phyloP scores from a whole-genome alignment of 2,329 filamentous ascomycete species.

The Plenodomus lindquistii region DNA sequence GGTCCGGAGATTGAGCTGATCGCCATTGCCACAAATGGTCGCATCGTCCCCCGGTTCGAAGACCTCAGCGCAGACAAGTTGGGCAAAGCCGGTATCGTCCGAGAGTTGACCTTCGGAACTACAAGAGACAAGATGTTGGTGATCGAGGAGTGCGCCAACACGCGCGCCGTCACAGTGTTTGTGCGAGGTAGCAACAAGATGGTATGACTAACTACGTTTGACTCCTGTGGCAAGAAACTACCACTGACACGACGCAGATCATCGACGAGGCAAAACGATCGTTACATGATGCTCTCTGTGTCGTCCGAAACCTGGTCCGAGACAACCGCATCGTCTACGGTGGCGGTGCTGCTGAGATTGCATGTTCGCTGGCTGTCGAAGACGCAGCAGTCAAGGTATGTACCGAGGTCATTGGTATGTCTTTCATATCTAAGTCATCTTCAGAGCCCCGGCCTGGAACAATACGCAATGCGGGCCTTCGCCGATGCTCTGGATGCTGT shows the following conservation, averaged over 20 bases:
- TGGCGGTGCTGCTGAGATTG: constrained; percentile 94
- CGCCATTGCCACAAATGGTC: constrained; percentile 95
- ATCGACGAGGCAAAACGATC: constrained; percentile 99
- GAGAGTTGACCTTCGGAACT: constrained; percentile 95
- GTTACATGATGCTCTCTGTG: constrained; percentile 94
- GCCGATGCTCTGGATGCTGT: constrained; percentile 90
- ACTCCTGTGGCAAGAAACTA: not conserved
- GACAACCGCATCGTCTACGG: constrained; percentile 98
- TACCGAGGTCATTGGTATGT: not conserved
- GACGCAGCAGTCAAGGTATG: constrained; percentile 81
- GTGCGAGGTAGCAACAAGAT: constrained; percentile 99
- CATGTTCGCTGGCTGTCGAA: constrained; percentile 94
- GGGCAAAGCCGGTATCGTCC: constrained; percentile 83
- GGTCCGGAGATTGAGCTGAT: constrained; percentile 98
- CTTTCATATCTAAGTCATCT: not conserved
- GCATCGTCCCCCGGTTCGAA: constrained; percentile 96
- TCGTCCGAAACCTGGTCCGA: constrained; percentile 91
- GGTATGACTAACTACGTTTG: constrained; percentile 55
- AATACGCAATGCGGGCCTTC: constrained; percentile 99
- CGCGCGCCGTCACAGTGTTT: constrained; percentile 92
- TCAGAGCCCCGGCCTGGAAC: constrained; percentile 89
- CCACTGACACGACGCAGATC: constrained; percentile 61
- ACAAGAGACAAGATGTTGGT: constrained; percentile 99
- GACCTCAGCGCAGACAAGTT: constrained; percentile 91
- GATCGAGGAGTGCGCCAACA: constrained; percentile 99